Evolutionary conservation across 73 alveolate genomes (phyloP).

Genomic region (Breviolum minutum): DNA sequence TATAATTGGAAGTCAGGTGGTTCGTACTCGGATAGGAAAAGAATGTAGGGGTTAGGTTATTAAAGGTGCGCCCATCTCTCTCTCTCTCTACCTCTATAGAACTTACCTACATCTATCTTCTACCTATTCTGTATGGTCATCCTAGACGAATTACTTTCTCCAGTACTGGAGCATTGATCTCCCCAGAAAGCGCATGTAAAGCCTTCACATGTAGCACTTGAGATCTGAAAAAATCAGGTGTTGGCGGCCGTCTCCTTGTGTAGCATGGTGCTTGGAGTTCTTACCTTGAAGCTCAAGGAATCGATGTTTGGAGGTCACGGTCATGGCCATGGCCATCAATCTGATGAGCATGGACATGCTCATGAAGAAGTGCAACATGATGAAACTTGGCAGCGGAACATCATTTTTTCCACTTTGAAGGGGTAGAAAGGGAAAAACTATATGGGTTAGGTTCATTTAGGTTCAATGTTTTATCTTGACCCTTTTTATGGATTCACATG

Average conservation of each 20-base stretch:
- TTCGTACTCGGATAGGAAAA: too few relatives aligned
- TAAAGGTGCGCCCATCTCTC: too few relatives aligned
- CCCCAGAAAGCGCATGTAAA: too few relatives aligned
- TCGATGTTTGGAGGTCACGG: constrained; percentile 74
- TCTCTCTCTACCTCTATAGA: too few relatives aligned
- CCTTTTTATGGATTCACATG: too few relatives aligned
- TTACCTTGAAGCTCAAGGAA: constrained; percentile 69
- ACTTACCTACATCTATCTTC: too few relatives aligned
- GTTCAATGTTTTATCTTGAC: neutral
- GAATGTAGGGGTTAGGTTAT: too few relatives aligned
- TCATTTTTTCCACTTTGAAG: neutral
- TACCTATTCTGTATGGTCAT: too few relatives aligned
- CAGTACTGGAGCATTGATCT: neutral
- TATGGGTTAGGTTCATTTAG: neutral
- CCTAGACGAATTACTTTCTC: too few relatives aligned
- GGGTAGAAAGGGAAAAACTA: too few relatives aligned
- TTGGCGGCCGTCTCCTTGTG: constrained; percentile 40
- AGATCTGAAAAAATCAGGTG: neutral
- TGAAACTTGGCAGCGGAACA: neutral
- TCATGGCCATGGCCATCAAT: constrained; percentile 52
- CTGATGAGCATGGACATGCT: constrained; percentile 46
- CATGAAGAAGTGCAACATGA: constrained; percentile 35
- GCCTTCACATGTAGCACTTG: neutral
- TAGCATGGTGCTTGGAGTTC: constrained; percentile 72
- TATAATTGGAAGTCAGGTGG: too few relatives aligned